Conservation (phyloP, 2,329 filamentous ascomycete species). For the Colletotrichum tanaceti region DNA sequence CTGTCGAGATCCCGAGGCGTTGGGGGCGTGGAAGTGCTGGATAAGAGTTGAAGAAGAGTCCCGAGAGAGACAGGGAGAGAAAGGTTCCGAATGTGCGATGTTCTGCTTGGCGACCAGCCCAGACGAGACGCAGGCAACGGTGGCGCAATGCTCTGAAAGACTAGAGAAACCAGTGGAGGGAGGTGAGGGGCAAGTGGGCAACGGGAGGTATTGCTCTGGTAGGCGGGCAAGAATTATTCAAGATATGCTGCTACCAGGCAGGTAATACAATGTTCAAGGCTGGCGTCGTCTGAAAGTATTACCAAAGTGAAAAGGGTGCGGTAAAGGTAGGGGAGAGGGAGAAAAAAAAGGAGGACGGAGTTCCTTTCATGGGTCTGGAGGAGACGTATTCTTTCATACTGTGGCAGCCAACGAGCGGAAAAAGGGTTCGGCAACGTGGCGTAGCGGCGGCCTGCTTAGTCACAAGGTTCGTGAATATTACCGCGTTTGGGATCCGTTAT, state of each 20-base stretch:
- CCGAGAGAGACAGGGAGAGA: not conserved
- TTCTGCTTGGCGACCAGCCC: conserved; percentile 6
- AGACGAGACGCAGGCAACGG: conserved; percentile 3
- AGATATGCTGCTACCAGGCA: conserved; percentile 39
- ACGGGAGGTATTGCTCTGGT: conserved; percentile 18
- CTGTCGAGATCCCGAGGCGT: conserved; percentile 44
- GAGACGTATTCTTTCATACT: conserved; percentile 28
- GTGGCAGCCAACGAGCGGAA: not conserved
- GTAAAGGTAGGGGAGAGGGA: conserved; percentile 3
- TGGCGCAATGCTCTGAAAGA: conserved; percentile 6
- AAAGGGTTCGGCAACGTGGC: conserved; percentile 37
- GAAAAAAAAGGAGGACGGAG: conserved; percentile 8
- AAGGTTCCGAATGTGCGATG: conserved; percentile 7
- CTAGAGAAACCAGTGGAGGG: conserved; percentile 3
- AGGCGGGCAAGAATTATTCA: conserved; percentile 34
- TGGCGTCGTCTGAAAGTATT: conserved; percentile 40
- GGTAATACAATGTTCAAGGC: conserved; percentile 40
- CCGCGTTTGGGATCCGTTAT: not conserved
- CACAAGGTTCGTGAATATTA: not conserved
- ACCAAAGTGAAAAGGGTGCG: conserved; percentile 28
- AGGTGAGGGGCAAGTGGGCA: not conserved
- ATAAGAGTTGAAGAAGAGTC: not conserved
- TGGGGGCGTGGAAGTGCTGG: conserved; percentile 14
- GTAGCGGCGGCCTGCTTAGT: conserved; percentile 33
- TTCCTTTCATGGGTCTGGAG: conserved; percentile 21